Evolutionary conservation across 371 early-diverging fungal species (phyloP), one percentile per base, ranked within the genome.

Genomic region (Lichtheimia ornata): DNA sequence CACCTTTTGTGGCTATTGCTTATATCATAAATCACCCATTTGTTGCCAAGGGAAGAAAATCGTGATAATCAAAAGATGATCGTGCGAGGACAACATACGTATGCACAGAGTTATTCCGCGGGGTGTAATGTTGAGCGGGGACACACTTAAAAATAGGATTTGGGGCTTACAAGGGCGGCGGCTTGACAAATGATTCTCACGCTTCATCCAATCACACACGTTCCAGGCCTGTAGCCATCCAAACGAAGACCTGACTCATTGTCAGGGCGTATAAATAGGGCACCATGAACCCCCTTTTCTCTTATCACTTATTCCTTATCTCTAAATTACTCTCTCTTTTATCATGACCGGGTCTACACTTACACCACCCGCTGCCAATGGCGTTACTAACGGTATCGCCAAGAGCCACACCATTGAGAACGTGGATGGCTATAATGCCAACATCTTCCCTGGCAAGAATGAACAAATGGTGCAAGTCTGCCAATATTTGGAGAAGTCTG

Each of bases 401-500:
- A 58, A 65, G 44, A 27, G 56, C 27, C 67, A 66, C 27, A 66
- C 70, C 17, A 69, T 83, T 61, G 79, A 75, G 65, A 74, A 82
- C 62, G 77, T 65, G 24, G 58, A 69, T 43, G 91, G 90, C 49
- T 94, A 94, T 71, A 83, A 79, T 55, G 86, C 81, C 68, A 91
- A 90, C 53, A 84, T 89, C 41, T 94, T 90, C 77, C 83, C 88
- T 61, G 96, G 93, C 67, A 97, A 98, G 83, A 73, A 83, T 51
- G 93, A 91, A 63, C 97, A 98, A 81, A 92, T 95, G 88, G 77
- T 84, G 41, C 81, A 91, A 69, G 97, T 98, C 65, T 83, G 86
- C 66, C 79, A 83, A 47, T 84, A 92, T 71, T 77, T 98, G 59
- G 85, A 86, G 61, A 87, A 91, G 65, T 90, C 92, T 74, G 97